Conservation (phyloP, 495 filamentous ascomycete genomes). For the Penicillium silybi region DNA sequence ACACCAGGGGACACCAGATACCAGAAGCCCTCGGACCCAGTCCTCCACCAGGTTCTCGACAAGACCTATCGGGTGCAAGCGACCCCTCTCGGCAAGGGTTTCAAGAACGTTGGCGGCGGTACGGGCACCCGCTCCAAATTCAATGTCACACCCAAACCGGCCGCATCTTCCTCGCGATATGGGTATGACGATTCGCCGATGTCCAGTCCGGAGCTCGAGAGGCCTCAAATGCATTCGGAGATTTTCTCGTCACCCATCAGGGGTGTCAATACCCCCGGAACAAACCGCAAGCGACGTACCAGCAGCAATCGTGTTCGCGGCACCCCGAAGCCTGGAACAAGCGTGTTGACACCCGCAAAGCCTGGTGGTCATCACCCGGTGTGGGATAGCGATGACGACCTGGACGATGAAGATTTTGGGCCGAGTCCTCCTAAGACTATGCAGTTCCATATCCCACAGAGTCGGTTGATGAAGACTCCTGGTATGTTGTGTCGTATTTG, state of each 20-base stretch:
- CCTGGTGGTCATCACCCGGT: conserved; percentile 23
- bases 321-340: conserved; percentile 66
- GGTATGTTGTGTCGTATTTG: no score
- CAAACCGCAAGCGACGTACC: conserved; percentile 33
- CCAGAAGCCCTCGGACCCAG: conserved; percentile 55
- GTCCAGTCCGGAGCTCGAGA: conserved; percentile 73
- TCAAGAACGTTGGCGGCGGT: conserved; percentile 17
- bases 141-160: conserved; percentile 32
- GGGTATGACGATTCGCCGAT: conserved; percentile 55
- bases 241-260: conserved; percentile 74
- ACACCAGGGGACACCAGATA: conserved; percentile 28
- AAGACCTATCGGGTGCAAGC: conserved; percentile 92
- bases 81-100: conserved; percentile 66
- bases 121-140: conserved; percentile 33
- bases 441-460: conserved; percentile 88
- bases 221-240: conserved; percentile 76
- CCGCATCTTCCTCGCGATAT: conserved; percentile 24
- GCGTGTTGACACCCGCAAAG: conserved; percentile 65
- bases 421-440: conserved; percentile 96
- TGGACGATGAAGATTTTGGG: conserved; percentile 54
- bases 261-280: conserved; percentile 31
- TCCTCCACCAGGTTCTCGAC: conserved; percentile 84
- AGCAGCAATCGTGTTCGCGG: conserved; percentile 31
- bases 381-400: conserved; percentile 65
- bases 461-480: conserved; percentile 84